phyloP scores from a whole-genome alignment of 108 stramenopile species.

The Skeletonema grethae region DNA sequence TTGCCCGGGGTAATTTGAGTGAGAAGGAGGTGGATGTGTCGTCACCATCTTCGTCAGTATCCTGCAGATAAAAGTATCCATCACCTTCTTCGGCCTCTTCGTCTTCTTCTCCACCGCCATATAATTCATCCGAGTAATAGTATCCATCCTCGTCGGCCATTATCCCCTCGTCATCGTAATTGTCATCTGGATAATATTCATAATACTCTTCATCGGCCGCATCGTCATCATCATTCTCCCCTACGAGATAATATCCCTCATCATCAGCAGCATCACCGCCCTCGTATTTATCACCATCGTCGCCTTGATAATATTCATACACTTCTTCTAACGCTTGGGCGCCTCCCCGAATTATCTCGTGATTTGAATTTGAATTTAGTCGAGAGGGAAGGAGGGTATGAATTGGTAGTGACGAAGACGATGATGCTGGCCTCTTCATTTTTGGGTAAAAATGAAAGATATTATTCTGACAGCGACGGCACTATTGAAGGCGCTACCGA shows the following conservation, averaged over 20 bases:
- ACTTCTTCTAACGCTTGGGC: not conserved
- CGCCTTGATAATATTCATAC: conserved; percentile 4
- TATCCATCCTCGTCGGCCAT: not conserved
- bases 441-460: not conserved
- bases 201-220: not conserved
- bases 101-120: not conserved
- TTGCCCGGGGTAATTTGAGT: not conserved
- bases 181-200: not conserved
- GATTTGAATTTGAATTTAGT: not conserved
- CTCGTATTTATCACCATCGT: not conserved
- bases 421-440: conserved; percentile 3
- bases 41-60: not conserved
- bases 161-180: not conserved
- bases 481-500: not conserved
- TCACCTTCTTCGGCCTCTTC: not conserved
- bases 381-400: not conserved
- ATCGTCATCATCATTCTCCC: conserved; percentile 1
- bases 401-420: not conserved
- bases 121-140: not conserved
- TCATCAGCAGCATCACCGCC: too few relatives aligned
- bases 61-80: not conserved
- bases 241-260: conserved; percentile 13
- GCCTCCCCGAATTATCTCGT: not conserved
- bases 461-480: not conserved
- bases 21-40: not conserved